Evolutionary conservation across 768 basidiomycete genomes (phyloP).

Genomic region (Phanerodontia chrysosporium): DNA sequence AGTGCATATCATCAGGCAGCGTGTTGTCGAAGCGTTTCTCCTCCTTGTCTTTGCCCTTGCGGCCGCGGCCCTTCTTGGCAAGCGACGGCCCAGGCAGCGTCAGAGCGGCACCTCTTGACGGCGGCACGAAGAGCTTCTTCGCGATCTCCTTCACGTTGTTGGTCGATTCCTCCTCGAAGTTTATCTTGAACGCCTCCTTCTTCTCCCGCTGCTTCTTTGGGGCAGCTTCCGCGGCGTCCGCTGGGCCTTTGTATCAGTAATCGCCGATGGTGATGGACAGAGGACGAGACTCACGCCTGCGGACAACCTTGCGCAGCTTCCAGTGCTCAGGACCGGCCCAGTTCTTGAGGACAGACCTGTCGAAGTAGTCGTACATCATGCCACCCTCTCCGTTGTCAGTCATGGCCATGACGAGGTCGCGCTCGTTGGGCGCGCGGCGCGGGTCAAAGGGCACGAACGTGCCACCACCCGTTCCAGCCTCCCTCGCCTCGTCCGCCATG

Average conservation of each 20-base stretch:
- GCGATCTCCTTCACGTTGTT: slow-evolving; percentile 57
- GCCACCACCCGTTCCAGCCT: slow-evolving; percentile 33
- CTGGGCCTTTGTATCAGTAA: slow-evolving; percentile 19
- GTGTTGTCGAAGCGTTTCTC: slow-evolving; percentile 73
- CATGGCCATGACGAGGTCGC: slow-evolving; percentile 86
- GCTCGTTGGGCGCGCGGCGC: slow-evolving; percentile 64
- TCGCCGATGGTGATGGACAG: neutral
- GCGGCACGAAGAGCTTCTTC: slow-evolving; percentile 77
- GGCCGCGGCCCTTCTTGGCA: slow-evolving; percentile 34
- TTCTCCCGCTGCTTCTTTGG: slow-evolving; percentile 57
- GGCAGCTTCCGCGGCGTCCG: slow-evolving; percentile 50
- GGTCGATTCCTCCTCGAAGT: slow-evolving; percentile 61
- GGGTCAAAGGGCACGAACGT: slow-evolving; percentile 82
- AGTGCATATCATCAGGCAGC: slow-evolving; percentile 97
- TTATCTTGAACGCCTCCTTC: slow-evolving; percentile 82
- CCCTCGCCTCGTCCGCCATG: slow-evolving; percentile 38
- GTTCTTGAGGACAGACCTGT: slow-evolving; percentile 80
- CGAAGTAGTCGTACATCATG: slow-evolving; percentile 82
- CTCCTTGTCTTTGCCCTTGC: slow-evolving; percentile 42
- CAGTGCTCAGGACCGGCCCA: slow-evolving; percentile 99
- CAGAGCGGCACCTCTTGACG: slow-evolving; percentile 64
- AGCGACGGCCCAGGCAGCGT: slow-evolving; percentile 44
- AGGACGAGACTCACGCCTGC: slow-evolving; percentile 64
- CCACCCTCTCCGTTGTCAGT: slow-evolving; percentile 50
- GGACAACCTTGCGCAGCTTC: slow-evolving; percentile 83